A percentile compares a stretch with the other conserved stretches of the same genome.
phyloP scores from a whole-genome alignment of 2,329 filamentous ascomycete species.

The Arthroderma uncinatum region DNA sequence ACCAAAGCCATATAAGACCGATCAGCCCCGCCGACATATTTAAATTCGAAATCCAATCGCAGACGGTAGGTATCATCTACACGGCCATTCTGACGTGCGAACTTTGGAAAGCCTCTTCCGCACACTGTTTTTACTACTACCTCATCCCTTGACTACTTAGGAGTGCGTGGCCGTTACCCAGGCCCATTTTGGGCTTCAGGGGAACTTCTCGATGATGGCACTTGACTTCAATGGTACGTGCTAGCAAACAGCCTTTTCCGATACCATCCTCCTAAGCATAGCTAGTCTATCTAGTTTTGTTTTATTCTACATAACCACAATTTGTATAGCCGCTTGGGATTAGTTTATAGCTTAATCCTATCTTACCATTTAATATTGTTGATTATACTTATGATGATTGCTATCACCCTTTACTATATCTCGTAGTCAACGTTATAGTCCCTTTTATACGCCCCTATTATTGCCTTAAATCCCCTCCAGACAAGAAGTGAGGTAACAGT shows the following conservation, averaged over 20 bases:
- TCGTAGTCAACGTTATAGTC: too few relatives aligned
- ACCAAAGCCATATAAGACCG: slow-evolving; percentile 63
- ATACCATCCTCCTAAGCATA: neutral
- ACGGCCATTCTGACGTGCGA: neutral
- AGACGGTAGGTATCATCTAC: slow-evolving; percentile 1
- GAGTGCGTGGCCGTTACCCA: neutral
- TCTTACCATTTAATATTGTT: neutral
- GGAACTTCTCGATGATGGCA: too few relatives aligned
- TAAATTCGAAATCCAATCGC: neutral
- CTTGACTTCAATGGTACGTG: too few relatives aligned
- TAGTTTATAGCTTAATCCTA: neutral
- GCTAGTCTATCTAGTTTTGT: neutral
- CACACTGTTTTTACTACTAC: neutral
- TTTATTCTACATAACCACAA: neutral
- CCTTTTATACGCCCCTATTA: too few relatives aligned
- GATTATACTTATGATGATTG: too few relatives aligned
- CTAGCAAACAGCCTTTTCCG: neutral
- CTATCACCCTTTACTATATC: too few relatives aligned
- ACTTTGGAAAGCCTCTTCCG: neutral
- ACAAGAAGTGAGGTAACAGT: too few relatives aligned
- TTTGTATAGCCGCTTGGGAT: neutral
- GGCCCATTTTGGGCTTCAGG: neutral
- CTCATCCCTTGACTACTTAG: neutral
- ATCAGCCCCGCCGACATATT: neutral
- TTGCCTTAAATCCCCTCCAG: too few relatives aligned